A percentile compares a stretch with the other conserved stretches of the same genome.
phyloP scores from a whole-genome alignment of 2,329 filamentous ascomycete species.

The Neopestalotiopsis sp. region DNA sequence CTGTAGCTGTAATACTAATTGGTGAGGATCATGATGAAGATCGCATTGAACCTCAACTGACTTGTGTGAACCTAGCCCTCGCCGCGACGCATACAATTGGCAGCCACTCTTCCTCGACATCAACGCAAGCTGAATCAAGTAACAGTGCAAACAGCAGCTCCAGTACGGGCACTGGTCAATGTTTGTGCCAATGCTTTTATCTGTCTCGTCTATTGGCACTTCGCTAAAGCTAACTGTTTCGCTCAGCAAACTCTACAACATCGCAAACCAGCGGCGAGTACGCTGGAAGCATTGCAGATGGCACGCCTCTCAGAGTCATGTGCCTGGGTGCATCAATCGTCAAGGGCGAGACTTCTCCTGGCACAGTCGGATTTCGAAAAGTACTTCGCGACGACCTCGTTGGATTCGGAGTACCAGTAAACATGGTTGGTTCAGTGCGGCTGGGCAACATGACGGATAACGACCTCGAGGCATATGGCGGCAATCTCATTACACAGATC shows the following conservation, averaged over 20 bases:
- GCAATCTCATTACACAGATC: constrained; percentile 35
- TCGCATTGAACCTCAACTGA: background rate
- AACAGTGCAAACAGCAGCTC: constrained; percentile 4
- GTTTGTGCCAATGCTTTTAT: constrained; percentile 2
- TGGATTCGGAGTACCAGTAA: constrained; percentile 28
- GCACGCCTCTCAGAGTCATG: constrained; percentile 37
- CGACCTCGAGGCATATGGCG: constrained; percentile 39
- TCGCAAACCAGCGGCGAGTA: constrained; percentile 15
- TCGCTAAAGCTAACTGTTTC: background rate
- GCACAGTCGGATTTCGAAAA: constrained; percentile 32
- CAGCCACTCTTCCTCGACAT: constrained; percentile 1
- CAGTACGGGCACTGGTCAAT: constrained; percentile 5
- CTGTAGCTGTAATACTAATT: constrained; percentile 16
- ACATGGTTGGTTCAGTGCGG: constrained; percentile 40
- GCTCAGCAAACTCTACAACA: background rate
- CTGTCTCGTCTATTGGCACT: background rate
- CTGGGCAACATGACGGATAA: constrained; percentile 39
- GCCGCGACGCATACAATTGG: constrained; percentile 12
- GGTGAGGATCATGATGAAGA: constrained; percentile 8
- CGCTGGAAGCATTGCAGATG: constrained; percentile 27
- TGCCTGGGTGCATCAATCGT: constrained; percentile 36
- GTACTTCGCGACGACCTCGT: constrained; percentile 34
- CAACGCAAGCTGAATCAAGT: background rate
- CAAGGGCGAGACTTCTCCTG: constrained; percentile 33
- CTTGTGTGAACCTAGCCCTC: background rate